Conservation (phyloP, 2,329 filamentous ascomycete genomes). For the Cladophialophora bantiana region DNA sequence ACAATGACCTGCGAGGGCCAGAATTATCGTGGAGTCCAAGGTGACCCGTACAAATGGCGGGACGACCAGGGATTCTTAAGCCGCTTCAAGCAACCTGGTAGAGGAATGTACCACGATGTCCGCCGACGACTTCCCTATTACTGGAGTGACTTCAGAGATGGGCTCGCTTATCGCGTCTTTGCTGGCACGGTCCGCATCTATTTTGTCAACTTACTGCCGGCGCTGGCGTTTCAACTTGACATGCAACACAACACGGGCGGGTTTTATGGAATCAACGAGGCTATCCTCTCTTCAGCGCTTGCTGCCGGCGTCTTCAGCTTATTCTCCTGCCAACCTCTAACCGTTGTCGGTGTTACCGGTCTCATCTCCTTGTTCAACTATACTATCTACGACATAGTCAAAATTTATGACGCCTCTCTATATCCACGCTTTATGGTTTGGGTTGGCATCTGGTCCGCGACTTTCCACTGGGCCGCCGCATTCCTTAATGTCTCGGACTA, state of each 20-base stretch:
- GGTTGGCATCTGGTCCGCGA: slow-evolving; percentile 64
- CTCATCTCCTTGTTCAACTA: slow-evolving; percentile 65
- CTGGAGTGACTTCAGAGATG: slow-evolving; percentile 63
- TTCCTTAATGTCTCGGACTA: slow-evolving; percentile 63
- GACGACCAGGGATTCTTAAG: slow-evolving; percentile 49
- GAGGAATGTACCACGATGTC: slow-evolving; percentile 64
- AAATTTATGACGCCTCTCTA: slow-evolving; percentile 56
- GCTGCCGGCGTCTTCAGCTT: slow-evolving; percentile 63
- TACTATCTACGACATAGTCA: slow-evolving; percentile 65
- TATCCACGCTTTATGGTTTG: slow-evolving; percentile 64
- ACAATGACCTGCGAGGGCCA: too few species aligned
- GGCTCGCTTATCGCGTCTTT: slow-evolving; percentile 61
- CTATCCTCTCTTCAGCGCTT: slow-evolving; percentile 62
- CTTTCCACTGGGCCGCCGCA: slow-evolving; percentile 64
- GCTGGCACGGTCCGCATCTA: slow-evolving; percentile 65
- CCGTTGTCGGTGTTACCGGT: slow-evolving; percentile 65
- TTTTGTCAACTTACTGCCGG: slow-evolving; percentile 64
- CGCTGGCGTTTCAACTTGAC: slow-evolving; percentile 65
- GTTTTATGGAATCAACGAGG: slow-evolving; percentile 65
- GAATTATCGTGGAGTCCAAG: too few species aligned
- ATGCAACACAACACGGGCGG: slow-evolving; percentile 63
- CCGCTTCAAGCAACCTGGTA: slow-evolving; percentile 53
- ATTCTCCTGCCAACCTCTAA: slow-evolving; percentile 61
- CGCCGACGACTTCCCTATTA: slow-evolving; percentile 62
- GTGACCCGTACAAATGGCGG: slow-evolving; percentile 32